Evolutionary conservation across 371 early-diverging fungal species (phyloP).

Genomic region (Dentiscutata heterogama): DNA sequence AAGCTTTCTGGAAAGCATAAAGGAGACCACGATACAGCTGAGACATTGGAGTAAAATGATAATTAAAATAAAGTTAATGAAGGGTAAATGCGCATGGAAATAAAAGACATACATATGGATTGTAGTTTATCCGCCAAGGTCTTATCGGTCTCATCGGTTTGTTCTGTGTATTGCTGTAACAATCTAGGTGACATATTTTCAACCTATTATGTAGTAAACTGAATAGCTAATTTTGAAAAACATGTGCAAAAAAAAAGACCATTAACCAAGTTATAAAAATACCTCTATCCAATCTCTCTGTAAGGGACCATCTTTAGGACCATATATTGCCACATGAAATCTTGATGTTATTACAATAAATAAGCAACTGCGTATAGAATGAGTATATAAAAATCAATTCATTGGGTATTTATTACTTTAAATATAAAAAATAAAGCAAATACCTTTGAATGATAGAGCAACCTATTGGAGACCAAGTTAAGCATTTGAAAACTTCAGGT

Average conservation of each 20-base stretch:
- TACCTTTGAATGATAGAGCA: constrained; percentile 13
- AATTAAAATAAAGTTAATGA: neutral
- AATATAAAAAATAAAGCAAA: neutral
- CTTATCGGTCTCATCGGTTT: neutral
- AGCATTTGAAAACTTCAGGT: constrained; percentile 29
- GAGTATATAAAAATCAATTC: neutral
- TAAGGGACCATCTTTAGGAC: constrained; percentile 7
- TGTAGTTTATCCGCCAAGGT: neutral
- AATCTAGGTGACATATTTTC: constrained; percentile 25
- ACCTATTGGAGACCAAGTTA: constrained; percentile 38
- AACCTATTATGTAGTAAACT: constrained; percentile 7
- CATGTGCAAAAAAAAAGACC: neutral
- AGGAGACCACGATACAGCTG: constrained; percentile 42
- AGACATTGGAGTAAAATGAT: neutral
- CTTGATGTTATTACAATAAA: constrained; percentile 37
- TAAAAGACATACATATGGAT: constrained; percentile 33
- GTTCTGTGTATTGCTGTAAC: neutral
- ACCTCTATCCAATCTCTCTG: constrained; percentile 41
- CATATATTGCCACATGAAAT: constrained; percentile 43
- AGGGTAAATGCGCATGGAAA: neutral
- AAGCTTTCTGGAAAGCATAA: constrained; percentile 15
- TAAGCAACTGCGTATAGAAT: constrained; percentile 9
- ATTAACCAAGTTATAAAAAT: neutral
- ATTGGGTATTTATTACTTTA: neutral
- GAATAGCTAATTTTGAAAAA: neutral